Percentiles rank a stretch among this genome's conserved stretches.
Evolutionary conservation across 306 rosid species (phyloP).

Genomic region (Fragaria iinumae): DNA sequence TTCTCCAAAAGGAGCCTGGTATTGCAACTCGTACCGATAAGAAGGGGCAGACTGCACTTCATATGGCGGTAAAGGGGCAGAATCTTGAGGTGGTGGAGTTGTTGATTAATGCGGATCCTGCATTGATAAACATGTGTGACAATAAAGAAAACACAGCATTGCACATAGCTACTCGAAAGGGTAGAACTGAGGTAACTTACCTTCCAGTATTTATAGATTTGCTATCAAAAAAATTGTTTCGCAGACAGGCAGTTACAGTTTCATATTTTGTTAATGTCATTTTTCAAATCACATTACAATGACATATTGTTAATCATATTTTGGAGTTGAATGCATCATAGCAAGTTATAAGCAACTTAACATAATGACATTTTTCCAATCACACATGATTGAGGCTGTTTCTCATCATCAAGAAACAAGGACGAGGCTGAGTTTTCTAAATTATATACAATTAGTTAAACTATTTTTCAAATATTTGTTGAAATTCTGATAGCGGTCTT

Average conservation of each 20-base stretch:
- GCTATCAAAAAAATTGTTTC: neutral
- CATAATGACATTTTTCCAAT: neutral
- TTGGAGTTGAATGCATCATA: neutral
- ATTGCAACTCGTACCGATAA: conserved; percentile 61
- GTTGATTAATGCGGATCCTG: conserved; percentile 63
- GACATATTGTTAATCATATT: no score
- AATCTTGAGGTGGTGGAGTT: conserved; percentile 65
- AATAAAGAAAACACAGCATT: conserved; percentile 72
- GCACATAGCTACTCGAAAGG: conserved; percentile 89
- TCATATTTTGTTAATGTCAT: neutral
- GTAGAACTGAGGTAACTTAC: conserved; percentile 62
- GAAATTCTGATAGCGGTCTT: neutral
- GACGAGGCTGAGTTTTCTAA: neutral
- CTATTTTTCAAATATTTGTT: neutral
- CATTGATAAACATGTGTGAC: conserved; percentile 66
- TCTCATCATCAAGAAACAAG: neutral
- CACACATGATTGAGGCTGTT: neutral
- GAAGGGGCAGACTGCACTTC: conserved; percentile 96
- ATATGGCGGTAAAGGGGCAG: conserved; percentile 97
- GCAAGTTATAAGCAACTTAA: neutral
- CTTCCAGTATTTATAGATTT: neutral
- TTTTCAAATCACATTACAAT: no score
- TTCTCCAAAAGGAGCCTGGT: conserved; percentile 61
- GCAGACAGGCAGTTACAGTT: neutral
- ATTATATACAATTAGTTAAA: neutral